Evolutionary conservation across 75 land plant species (phyloP).

Genomic region (Cryptomeria japonica): DNA sequence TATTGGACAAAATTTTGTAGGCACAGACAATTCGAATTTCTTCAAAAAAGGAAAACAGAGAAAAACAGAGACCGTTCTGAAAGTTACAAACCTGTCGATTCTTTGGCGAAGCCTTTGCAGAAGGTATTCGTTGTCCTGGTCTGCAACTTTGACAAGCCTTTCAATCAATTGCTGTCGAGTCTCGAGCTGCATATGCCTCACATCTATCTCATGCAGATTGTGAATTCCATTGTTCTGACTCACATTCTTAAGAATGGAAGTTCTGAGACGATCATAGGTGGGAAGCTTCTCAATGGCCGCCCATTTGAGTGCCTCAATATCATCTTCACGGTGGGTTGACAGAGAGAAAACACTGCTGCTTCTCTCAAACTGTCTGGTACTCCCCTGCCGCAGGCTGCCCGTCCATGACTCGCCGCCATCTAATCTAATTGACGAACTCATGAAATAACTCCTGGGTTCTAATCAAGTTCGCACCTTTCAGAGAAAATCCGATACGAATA

Average conservation of each 20-base stretch:
- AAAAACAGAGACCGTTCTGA: background rate
- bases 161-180: slow-evolving; percentile 56
- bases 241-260: slow-evolving; percentile 13
- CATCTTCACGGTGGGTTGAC: background rate
- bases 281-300: slow-evolving; percentile 46
- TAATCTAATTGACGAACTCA: background rate
- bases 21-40: background rate
- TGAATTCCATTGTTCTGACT: background rate
- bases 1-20: background rate
- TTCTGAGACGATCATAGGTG: slow-evolving; percentile 25
- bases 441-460: background rate
- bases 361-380: background rate
- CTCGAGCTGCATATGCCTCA: slow-evolving; percentile 38
- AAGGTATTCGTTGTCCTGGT: slow-evolving; percentile 78
- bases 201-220: slow-evolving; percentile 26
- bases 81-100: slow-evolving; percentile 46
- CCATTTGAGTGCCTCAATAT: slow-evolving; percentile 36
- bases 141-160: slow-evolving; percentile 63
- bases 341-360: background rate
- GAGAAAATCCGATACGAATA: too few relatives aligned
- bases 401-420: background rate
- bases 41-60: background rate
- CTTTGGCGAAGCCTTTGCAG: slow-evolving; percentile 61
- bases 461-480: background rate
- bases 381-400: background rate